Percentiles rank a stretch among this genome's conserved stretches.
phyloP scores from a whole-genome alignment of 805 yeast species.

The Cyberlindnera nakhonratchasimensis region DNA sequence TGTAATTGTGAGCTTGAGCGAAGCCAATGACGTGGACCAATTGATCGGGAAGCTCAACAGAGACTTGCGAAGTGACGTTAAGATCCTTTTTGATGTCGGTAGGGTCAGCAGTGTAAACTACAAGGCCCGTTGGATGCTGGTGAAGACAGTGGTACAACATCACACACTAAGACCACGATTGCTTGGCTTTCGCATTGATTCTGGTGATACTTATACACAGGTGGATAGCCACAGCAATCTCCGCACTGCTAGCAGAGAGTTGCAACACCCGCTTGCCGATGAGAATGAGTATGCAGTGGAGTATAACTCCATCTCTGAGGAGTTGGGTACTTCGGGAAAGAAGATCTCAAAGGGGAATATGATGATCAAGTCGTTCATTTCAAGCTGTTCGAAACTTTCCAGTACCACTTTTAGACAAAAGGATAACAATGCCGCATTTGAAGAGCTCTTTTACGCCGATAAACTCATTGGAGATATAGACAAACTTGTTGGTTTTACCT shows the following conservation, averaged over 20 bases:
- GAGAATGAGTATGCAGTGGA: conserved; percentile 3
- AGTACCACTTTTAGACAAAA: neutral
- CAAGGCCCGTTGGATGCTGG: conserved; percentile 1
- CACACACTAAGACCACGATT: conserved; percentile 1
- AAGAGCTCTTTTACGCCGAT: conserved; percentile 9
- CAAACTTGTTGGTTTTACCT: too few relatives aligned
- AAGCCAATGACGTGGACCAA: neutral
- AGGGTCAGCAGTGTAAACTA: conserved; percentile 1
- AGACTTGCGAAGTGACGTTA: neutral
- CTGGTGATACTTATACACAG: conserved; percentile 10
- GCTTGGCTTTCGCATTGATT: conserved; percentile 12
- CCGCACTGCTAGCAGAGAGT: neutral
- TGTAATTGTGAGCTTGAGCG: conserved; percentile 2
- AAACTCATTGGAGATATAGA: conserved; percentile 15
- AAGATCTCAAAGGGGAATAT: conserved; percentile 1
- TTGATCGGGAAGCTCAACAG: neutral
- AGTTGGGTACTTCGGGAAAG: conserved; percentile 2
- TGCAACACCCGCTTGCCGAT: neutral
- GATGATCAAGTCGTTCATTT: conserved; percentile 5
- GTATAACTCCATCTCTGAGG: conserved; percentile 9
- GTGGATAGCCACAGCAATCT: too few relatives aligned
- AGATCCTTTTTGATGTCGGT: conserved; percentile 8
- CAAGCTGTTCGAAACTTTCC: conserved; percentile 7
- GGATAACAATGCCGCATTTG: neutral
- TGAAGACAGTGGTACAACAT: neutral